phyloP scores from a whole-genome alignment of 805 yeast species.

The Saccharomycopsis malanga region DNA sequence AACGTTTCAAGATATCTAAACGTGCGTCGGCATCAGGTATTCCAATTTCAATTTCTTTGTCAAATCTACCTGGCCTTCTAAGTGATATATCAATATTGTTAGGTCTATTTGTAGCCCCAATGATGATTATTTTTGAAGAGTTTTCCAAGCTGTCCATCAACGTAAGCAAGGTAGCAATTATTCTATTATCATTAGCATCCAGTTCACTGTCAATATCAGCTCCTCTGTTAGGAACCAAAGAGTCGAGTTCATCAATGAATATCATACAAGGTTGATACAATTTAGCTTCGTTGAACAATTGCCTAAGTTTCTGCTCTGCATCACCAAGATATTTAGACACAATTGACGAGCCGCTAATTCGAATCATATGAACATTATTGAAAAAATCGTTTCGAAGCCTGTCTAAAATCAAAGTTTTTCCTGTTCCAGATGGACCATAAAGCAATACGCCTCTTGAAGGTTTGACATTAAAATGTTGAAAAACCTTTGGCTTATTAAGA shows the following conservation, averaged over 20 bases:
- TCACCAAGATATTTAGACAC: slow-evolving; percentile 93
- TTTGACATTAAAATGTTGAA: slow-evolving; percentile 75
- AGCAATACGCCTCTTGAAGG: slow-evolving; percentile 92
- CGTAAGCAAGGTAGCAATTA: slow-evolving; percentile 81
- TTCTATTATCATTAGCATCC: slow-evolving; percentile 61
- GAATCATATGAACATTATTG: slow-evolving; percentile 69
- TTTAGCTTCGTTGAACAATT: slow-evolving; percentile 76
- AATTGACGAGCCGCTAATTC: slow-evolving; percentile 85
- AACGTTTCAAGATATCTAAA: slow-evolving; percentile 62
- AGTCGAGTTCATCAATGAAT: slow-evolving; percentile 89
- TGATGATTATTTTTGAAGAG: slow-evolving; percentile 53
- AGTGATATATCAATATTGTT: slow-evolving; percentile 63
- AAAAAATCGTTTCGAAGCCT: slow-evolving; percentile 67
- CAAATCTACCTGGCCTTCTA: slow-evolving; percentile 83
- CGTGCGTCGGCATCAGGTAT: slow-evolving; percentile 86
- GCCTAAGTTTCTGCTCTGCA: slow-evolving; percentile 80
- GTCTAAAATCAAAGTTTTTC: slow-evolving; percentile 81
- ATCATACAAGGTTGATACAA: slow-evolving; percentile 82
- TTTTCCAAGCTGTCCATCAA: slow-evolving; percentile 74
- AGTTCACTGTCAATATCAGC: slow-evolving; percentile 5
- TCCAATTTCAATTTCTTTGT: slow-evolving; percentile 83
- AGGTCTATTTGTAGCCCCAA: slow-evolving; percentile 71
- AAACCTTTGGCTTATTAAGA: slow-evolving; percentile 65
- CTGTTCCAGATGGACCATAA: slow-evolving; percentile 98
- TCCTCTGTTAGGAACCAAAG: slow-evolving; percentile 71